These are phyloP conservation scores for Taiwanofungus camphoratus DNA, from an alignment of 1,284 basidiomycete species.

Conservation along the genomic window DNA sequence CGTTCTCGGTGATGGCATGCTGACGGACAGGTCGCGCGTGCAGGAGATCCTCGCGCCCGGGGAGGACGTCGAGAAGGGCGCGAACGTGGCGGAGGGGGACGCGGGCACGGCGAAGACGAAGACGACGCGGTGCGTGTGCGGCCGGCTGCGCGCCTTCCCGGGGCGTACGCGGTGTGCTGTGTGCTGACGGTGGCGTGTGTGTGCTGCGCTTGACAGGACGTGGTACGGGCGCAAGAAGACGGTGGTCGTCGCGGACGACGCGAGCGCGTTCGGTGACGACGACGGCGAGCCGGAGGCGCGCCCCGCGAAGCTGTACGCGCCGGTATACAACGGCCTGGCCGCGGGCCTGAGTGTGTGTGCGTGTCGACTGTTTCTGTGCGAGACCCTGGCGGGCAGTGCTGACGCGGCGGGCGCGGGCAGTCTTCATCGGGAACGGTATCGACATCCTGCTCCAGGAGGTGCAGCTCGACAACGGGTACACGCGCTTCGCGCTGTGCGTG, in stretches of 20 bases:
- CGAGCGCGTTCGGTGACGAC: conserved; percentile 23
- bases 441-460: conserved; percentile 39
- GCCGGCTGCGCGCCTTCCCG: too few species aligned
- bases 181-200: not conserved
- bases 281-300: conserved; percentile 29
- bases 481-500: conserved; percentile 38
- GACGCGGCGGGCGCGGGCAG: conserved; percentile 18
- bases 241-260: conserved; percentile 24
- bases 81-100: conserved; percentile 18
- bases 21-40: conserved; percentile 12
- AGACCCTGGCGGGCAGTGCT: not conserved
- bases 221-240: conserved; percentile 33
- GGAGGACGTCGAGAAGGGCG: conserved; percentile 32
- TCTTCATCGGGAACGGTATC: conserved; percentile 35
- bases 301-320: conserved; percentile 36
- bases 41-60: conserved; percentile 20
- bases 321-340: conserved; percentile 42
- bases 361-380: conserved; percentile 9
- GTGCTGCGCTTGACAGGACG: conserved; percentile 14
- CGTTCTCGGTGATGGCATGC: conserved; percentile 13
- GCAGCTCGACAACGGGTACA: conserved; percentile 38
- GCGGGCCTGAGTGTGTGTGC: conserved; percentile 33
- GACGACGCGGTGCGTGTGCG: conserved; percentile 7
- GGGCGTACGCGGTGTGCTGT: not conserved
- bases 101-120: conserved; percentile 22